A percentile compares a stretch with the other conserved stretches of the same genome.
These are phyloP conservation scores for Cylindrodendrum hubeiense DNA, from an alignment of 2,329 filamentous ascomycete genomes.

Conservation along the genomic window DNA sequence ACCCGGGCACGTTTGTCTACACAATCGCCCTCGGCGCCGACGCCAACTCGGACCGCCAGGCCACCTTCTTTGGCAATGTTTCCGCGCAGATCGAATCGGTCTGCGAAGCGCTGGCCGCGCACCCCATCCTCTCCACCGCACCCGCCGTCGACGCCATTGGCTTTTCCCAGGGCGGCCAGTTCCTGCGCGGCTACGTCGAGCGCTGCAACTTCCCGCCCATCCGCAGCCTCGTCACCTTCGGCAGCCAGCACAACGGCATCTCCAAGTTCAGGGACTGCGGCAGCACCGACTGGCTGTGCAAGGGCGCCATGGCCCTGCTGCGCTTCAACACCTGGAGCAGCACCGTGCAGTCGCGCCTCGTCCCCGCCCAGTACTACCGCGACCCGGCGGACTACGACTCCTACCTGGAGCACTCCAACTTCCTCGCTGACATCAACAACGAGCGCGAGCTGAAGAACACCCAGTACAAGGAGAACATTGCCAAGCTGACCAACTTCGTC, in stretches of 20 bases:
- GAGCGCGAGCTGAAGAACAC: conserved; percentile 82
- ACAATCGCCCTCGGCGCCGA: conserved; percentile 79
- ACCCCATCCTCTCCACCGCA: conserved; percentile 85
- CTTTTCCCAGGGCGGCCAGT: conserved; percentile 96
- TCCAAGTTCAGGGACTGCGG: conserved; percentile 82
- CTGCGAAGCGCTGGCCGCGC: conserved; percentile 79
- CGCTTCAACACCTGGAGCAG: conserved; percentile 83
- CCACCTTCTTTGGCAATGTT: conserved; percentile 92
- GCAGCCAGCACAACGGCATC: conserved; percentile 94
- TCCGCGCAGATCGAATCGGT: conserved; percentile 81
- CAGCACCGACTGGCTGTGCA: conserved; percentile 82
- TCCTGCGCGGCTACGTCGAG: conserved; percentile 91
- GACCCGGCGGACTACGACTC: conserved; percentile 70
- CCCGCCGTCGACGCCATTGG: conserved; percentile 91
- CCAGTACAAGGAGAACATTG: conserved; percentile 79
- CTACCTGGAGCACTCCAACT: conserved; percentile 87
- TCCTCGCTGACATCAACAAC: conserved; percentile 96
- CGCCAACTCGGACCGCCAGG: conserved; percentile 77
- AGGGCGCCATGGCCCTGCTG: conserved; percentile 81
- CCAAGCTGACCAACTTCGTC: conserved; percentile 79
- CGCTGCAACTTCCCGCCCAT: conserved; percentile 84
- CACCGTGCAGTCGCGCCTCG: conserved; percentile 82
- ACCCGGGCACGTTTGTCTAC: conserved; percentile 90
- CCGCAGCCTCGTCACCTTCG: conserved; percentile 86
- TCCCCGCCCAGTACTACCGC: conserved; percentile 96